These are phyloP conservation scores for Aspergillus sp. DNA, from an alignment of 2,329 filamentous ascomycete species.

Conservation along the genomic window DNA sequence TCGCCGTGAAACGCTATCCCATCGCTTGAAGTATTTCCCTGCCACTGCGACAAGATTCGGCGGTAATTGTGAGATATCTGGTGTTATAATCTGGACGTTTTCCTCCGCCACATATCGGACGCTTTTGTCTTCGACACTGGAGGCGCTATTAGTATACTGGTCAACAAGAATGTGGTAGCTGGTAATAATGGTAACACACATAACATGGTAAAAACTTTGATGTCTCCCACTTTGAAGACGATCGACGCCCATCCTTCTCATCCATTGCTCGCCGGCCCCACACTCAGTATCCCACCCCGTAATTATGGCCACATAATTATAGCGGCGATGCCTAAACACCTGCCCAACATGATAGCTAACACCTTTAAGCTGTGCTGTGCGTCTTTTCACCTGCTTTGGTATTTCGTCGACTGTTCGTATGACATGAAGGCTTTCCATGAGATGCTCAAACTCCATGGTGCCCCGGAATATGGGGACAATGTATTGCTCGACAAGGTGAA, in stretches of 20 bases:
- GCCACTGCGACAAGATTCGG: constrained; percentile 65
- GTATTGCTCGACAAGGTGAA: constrained; percentile 71
- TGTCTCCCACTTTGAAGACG: constrained; percentile 61
- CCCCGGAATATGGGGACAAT: constrained; percentile 64
- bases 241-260: constrained; percentile 66
- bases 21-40: constrained; percentile 87
- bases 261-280: constrained; percentile 65
- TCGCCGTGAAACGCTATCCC: constrained; percentile 65
- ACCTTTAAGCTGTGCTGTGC: constrained; percentile 39
- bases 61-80: constrained; percentile 57
- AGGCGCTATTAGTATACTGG: constrained; percentile 25
- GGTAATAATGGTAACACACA: constrained; percentile 63
- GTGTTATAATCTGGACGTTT: constrained; percentile 70
- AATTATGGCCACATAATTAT: constrained; percentile 78
- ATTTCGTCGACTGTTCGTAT: constrained; percentile 62
- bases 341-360: constrained; percentile 77
- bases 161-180: neutral
- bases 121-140: constrained; percentile 68
- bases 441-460: constrained; percentile 57
- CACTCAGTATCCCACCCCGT: constrained; percentile 79
- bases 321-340: constrained; percentile 81
- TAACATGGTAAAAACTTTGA: constrained; percentile 81
- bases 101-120: constrained; percentile 79
- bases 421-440: constrained; percentile 59
- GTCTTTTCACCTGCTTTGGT: constrained; percentile 52